A percentile compares a stretch with the other conserved stretches of the same genome.
phyloP scores from a whole-genome alignment of 441 rosid species.

The Pelargonium cotyledonis region DNA sequence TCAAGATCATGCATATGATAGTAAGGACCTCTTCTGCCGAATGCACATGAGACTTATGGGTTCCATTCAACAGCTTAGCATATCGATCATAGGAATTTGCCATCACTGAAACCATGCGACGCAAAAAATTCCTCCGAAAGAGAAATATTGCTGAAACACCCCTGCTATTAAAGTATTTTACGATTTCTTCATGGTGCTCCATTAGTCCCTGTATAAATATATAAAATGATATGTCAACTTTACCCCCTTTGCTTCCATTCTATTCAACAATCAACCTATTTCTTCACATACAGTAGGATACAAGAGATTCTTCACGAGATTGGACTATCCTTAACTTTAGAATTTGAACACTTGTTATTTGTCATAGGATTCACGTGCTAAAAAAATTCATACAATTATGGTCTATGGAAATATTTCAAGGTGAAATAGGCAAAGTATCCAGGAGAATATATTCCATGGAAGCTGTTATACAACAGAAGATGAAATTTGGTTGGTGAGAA shows the following conservation, averaged over 20 bases:
- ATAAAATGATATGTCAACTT: not conserved
- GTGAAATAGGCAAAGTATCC: too few relatives aligned
- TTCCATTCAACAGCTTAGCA: constrained; percentile 88
- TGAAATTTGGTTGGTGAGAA: too few relatives aligned
- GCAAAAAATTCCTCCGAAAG: constrained; percentile 67
- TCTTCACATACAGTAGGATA: too few relatives aligned
- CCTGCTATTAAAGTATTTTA: constrained; percentile 66
- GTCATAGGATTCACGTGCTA: too few relatives aligned
- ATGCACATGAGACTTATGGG: constrained; percentile 96
- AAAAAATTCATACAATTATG: too few relatives aligned
- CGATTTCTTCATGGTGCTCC: constrained; percentile 55
- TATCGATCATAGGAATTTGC: constrained; percentile 80
- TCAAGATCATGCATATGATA: constrained; percentile 15
- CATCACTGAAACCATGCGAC: constrained; percentile 76
- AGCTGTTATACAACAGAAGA: too few relatives aligned
- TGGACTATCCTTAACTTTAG: not conserved
- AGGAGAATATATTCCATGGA: too few relatives aligned
- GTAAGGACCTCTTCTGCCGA: constrained; percentile 65
- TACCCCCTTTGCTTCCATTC: not conserved
- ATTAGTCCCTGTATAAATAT: constrained; percentile 54
- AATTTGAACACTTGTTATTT: too few relatives aligned
- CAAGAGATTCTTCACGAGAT: too few relatives aligned
- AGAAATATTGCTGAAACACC: constrained; percentile 71
- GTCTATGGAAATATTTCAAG: too few relatives aligned
- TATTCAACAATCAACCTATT: too few relatives aligned